phyloP scores from a whole-genome alignment of 768 basidiomycete species.

The Kwoniella mangroviensis region DNA sequence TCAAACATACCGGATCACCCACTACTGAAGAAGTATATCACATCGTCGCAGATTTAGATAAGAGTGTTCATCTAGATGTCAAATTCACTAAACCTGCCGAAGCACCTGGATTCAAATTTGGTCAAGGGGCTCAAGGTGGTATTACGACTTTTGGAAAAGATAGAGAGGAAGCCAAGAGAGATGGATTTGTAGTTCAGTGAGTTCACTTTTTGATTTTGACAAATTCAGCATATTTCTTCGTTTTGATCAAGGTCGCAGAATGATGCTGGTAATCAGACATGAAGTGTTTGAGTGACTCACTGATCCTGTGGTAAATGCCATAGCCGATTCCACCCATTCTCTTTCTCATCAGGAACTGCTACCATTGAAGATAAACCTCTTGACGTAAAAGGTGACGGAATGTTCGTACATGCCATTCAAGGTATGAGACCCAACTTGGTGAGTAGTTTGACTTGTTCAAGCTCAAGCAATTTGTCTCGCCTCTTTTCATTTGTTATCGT shows the following conservation, averaged over 20 bases:
- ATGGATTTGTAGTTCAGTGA: slow-evolving; percentile 72
- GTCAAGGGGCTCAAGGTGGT: slow-evolving; percentile 84
- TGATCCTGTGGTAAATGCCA: background rate
- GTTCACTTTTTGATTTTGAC: slow-evolving; percentile 14
- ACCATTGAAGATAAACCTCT: slow-evolving; percentile 67
- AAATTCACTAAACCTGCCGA: slow-evolving; percentile 70
- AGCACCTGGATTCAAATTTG: slow-evolving; percentile 89
- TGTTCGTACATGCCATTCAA: slow-evolving; percentile 95
- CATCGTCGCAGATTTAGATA: slow-evolving; percentile 76
- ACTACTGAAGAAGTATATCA: slow-evolving; percentile 71
- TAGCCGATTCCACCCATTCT: slow-evolving; percentile 81
- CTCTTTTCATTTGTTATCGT: background rate
- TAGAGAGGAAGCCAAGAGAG: slow-evolving; percentile 40
- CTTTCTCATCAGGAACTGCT: slow-evolving; percentile 68
- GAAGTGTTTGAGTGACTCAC: too few relatives aligned
- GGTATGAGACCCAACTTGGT: slow-evolving; percentile 93
- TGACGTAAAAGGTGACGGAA: slow-evolving; percentile 59
- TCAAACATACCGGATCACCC: slow-evolving; percentile 60
- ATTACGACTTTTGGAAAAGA: slow-evolving; percentile 57
- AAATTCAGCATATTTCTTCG: background rate
- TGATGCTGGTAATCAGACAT: too few relatives aligned
- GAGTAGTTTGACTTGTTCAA: background rate
- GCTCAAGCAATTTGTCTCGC: too few relatives aligned
- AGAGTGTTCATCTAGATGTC: slow-evolving; percentile 79
- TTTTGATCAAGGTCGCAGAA: too few relatives aligned